Evolutionary conservation across 164 flowering plant species (phyloP).

Genomic region (Aristolochia californica): DNA sequence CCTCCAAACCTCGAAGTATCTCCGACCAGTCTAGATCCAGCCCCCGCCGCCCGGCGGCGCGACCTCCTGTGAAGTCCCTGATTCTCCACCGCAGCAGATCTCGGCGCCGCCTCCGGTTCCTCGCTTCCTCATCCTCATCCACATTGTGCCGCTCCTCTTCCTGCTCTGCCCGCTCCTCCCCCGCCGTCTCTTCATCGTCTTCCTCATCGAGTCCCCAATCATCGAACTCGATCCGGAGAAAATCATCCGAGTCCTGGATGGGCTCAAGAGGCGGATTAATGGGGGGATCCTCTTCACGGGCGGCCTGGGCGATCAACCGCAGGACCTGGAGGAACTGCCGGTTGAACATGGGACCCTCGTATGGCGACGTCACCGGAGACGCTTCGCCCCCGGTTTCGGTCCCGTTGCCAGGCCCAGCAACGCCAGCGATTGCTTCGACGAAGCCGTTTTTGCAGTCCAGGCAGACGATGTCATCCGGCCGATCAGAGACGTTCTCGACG

Average conservation of each 20-base stretch:
- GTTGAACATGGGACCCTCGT: slow-evolving; percentile 31
- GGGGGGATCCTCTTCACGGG: slow-evolving; percentile 36
- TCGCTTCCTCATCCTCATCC: slow-evolving; percentile 16
- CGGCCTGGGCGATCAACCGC: slow-evolving; percentile 41
- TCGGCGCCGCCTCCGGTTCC: slow-evolving; percentile 27
- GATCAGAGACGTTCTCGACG: slow-evolving; percentile 46
- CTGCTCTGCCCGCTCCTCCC: too few species aligned
- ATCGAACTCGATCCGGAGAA: slow-evolving; percentile 51
- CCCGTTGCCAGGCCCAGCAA: slow-evolving; percentile 2
- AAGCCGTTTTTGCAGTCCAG: slow-evolving; percentile 53
- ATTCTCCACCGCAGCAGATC: slow-evolving; percentile 46
- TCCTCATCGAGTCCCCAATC: slow-evolving; percentile 44
- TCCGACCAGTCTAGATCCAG: slow-evolving; percentile 69
- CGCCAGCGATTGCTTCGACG: slow-evolving; percentile 6
- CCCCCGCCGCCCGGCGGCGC: slow-evolving; percentile 29
- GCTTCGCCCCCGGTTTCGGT: too few species aligned
- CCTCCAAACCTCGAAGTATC: slow-evolving; percentile 58
- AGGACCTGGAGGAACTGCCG: slow-evolving; percentile 53
- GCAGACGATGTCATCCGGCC: slow-evolving; percentile 45
- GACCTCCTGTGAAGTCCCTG: slow-evolving; percentile 39
- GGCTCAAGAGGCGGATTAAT: slow-evolving; percentile 16
- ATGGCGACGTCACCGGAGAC: slow-evolving; percentile 9
- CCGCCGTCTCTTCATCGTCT: too few species aligned
- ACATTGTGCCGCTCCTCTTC: slow-evolving; percentile 3
- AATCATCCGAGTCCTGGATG: slow-evolving; percentile 30